Evolutionary conservation across 192 early-diverging fungal species (phyloP).

Genomic region (Backusella liffmaniae): DNA sequence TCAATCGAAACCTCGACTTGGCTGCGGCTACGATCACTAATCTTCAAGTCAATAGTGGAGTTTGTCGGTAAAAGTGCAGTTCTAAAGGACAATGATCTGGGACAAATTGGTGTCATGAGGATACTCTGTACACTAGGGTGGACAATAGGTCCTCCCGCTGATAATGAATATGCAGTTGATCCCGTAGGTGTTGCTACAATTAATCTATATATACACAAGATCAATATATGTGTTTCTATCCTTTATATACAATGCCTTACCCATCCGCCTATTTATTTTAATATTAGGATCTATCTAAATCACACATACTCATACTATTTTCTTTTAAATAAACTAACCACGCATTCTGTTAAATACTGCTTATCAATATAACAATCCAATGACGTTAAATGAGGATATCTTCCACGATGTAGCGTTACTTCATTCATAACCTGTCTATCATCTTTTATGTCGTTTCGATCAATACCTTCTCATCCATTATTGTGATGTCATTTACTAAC

Average conservation of each 20-base stretch:
- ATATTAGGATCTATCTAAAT: not conserved
- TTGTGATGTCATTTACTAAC: conserved; percentile 14
- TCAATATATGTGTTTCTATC: not conserved
- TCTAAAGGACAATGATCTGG: conserved; percentile 81
- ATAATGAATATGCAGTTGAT: conserved; percentile 88
- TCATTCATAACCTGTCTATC: conserved; percentile 82
- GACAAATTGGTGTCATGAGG: conserved; percentile 79
- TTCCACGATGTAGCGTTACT: conserved; percentile 82
- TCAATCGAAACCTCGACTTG: conserved; percentile 75
- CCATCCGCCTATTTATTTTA: conserved; percentile 12
- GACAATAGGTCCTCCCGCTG: conserved; percentile 82
- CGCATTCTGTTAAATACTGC: conserved; percentile 81
- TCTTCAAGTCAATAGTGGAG: conserved; percentile 61
- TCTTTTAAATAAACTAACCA: conserved; percentile 44
- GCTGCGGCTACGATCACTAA: conserved; percentile 58
- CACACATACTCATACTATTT: no score
- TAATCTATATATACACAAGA: conserved; percentile 42
- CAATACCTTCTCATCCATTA: not conserved
- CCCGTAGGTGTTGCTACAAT: conserved; percentile 91
- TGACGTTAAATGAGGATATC: conserved; percentile 77
- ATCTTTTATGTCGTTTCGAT: conserved; percentile 7
- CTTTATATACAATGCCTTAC: not conserved
- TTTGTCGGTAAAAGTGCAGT: conserved; percentile 76
- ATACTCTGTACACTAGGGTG: conserved; percentile 77
- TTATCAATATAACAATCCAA: conserved; percentile 81